Conservation (phyloP, 179 eudicot species). For the Vitellaria paradoxa region DNA sequence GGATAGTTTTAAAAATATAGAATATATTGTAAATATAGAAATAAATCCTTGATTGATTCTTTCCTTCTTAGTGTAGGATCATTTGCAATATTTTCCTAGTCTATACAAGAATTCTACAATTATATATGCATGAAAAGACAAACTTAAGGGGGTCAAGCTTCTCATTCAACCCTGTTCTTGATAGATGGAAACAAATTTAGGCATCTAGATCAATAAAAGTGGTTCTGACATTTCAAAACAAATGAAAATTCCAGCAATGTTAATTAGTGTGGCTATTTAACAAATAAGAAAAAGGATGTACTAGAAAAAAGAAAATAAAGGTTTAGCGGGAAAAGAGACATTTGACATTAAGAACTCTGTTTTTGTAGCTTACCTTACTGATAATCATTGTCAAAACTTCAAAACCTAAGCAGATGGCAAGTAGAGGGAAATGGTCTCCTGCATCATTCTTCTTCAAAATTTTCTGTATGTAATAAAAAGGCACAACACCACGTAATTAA, state of each 20-base stretch:
- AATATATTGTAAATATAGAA: no score
- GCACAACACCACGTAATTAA: not conserved
- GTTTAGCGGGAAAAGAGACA: not conserved
- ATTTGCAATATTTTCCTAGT: no score
- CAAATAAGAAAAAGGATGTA: not conserved
- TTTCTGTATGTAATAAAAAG: slow-evolving; percentile 48
- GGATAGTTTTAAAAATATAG: no score
- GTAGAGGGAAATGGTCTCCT: slow-evolving; percentile 79
- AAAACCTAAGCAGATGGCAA: slow-evolving; percentile 91
- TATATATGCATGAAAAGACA: no score
- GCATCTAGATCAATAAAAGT: not conserved
- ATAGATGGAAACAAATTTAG: not conserved
- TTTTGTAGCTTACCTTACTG: slow-evolving; percentile 54
- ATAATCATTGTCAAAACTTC: slow-evolving; percentile 86
- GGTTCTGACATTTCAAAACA: not conserved
- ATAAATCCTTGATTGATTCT: no score
- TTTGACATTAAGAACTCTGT: not conserved
- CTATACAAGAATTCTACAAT: no score
- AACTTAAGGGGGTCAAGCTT: no score
- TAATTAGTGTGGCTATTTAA: not conserved
- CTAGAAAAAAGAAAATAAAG: not conserved
- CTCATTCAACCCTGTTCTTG: no score
- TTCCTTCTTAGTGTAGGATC: no score
- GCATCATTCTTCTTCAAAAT: slow-evolving; percentile 78
- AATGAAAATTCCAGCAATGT: not conserved